These are phyloP conservation scores for Cytospora schulzeri DNA, from an alignment of 2,329 filamentous ascomycete genomes.

Conservation along the genomic window DNA sequence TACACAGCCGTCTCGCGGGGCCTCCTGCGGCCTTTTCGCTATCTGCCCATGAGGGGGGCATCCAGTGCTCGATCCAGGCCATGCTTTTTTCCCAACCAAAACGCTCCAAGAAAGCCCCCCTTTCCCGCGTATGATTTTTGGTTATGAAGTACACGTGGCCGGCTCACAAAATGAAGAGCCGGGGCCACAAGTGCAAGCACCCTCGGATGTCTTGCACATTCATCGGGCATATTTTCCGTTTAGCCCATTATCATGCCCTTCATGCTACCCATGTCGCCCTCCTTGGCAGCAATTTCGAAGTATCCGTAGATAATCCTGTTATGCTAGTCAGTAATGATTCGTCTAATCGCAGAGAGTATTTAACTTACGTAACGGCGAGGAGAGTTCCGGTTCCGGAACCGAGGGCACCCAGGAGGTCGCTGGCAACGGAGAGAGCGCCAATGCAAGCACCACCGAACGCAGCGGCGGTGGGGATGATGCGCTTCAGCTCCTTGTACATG, in stretches of 20 bases:
- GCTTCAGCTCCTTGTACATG: constrained; percentile 99
- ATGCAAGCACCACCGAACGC: constrained; percentile 99
- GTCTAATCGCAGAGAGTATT: constrained; percentile 13
- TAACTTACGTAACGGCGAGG: constrained; percentile 92
- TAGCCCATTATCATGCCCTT: constrained; percentile 74
- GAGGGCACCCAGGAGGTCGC: constrained; percentile 92
- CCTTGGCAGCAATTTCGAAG: constrained; percentile 98
- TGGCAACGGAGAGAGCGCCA: constrained; percentile 92
- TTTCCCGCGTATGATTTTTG: constrained; percentile 15
- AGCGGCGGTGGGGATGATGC: constrained; percentile 96
- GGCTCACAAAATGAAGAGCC: background rate
- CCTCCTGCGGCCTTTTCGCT: constrained; percentile 1
- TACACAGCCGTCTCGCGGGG: constrained; percentile 20
- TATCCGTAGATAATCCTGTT: constrained; percentile 96
- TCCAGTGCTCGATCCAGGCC: background rate
- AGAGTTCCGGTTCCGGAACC: constrained; percentile 97
- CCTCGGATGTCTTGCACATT: background rate
- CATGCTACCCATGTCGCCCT: constrained; percentile 88
- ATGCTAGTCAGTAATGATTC: constrained; percentile 39
- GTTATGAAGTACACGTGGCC: constrained; percentile 25
- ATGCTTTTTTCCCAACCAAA: constrained; percentile 28
- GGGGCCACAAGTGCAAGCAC: constrained; percentile 12
- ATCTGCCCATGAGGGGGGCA: background rate
- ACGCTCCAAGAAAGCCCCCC: constrained; percentile 16
- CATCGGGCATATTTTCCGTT: constrained; percentile 29